Evolutionary conservation across 495 filamentous ascomycete species (phyloP).

Genomic region (Chaetomium fimeti): DNA sequence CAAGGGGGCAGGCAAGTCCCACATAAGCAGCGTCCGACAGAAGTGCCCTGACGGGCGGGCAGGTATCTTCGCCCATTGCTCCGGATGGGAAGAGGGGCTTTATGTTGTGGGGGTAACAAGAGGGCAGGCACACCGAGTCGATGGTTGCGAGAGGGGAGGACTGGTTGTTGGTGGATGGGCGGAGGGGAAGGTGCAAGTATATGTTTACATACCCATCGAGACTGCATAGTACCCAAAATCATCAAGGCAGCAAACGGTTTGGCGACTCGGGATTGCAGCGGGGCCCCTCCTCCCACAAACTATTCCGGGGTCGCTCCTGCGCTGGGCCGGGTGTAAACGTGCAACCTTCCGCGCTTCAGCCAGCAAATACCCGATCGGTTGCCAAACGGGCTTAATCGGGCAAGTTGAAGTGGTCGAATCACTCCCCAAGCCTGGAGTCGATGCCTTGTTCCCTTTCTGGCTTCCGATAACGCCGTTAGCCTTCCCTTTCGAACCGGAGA

Average conservation of each 20-base stretch:
- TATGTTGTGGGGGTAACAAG: not conserved
- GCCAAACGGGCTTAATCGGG: not conserved
- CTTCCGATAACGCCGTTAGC: not conserved
- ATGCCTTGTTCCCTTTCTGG: not conserved
- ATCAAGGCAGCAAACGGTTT: conserved; percentile 1
- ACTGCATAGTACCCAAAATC: conserved; percentile 28
- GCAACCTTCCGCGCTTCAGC: not conserved
- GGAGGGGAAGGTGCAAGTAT: conserved; percentile 5
- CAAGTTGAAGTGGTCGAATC: not conserved
- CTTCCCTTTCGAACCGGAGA: not conserved
- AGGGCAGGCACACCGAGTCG: not conserved
- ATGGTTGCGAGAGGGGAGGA: not conserved
- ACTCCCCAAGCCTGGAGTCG: not conserved
- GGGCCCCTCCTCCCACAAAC: conserved; percentile 7
- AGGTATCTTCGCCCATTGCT: conserved; percentile 5
- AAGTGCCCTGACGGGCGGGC: not conserved
- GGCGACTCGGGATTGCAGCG: conserved; percentile 1
- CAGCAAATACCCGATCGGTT: not conserved
- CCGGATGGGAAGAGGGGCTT: conserved; percentile 1
- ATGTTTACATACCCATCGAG: conserved; percentile 26
- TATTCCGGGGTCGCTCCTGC: conserved; percentile 1
- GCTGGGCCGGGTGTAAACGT: conserved; percentile 8
- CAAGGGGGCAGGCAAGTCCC: conserved; percentile 6
- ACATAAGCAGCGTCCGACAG: not conserved
- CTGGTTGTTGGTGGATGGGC: not conserved